These are phyloP conservation scores for Raphidocelis subcapitata DNA, from an alignment of 139 green algal species.

Conservation along the genomic window DNA sequence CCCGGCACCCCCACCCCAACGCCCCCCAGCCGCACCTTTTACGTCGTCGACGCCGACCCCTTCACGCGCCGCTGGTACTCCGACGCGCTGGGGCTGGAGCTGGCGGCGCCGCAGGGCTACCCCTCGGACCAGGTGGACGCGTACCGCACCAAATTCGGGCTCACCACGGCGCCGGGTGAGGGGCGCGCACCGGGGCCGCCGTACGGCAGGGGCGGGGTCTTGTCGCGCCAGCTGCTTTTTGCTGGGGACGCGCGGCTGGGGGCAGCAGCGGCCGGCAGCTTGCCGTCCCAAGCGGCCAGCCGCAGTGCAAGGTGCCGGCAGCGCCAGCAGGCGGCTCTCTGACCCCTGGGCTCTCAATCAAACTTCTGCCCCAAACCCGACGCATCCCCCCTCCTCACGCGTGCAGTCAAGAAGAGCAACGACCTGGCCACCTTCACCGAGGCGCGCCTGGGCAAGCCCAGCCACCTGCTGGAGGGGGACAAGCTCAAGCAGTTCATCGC, in stretches of 20 bases:
- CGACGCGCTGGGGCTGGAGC: constrained; percentile 31
- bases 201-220: too few relatives aligned
- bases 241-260: too few relatives aligned
- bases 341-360: too few relatives aligned
- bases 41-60: constrained; percentile 75
- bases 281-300: too few relatives aligned
- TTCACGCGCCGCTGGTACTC: constrained; percentile 74
- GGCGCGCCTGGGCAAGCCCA: constrained; percentile 72
- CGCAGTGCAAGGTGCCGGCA: too few relatives aligned
- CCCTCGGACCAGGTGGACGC: constrained; percentile 57
- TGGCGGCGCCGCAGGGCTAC: constrained; percentile 41
- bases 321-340: too few relatives aligned
- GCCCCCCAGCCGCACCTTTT: constrained; percentile 46
- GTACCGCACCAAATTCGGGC: constrained; percentile 43
- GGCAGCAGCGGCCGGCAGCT: too few relatives aligned
- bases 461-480: constrained; percentile 63
- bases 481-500: constrained; percentile 76
- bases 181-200: too few relatives aligned
- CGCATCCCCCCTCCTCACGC: too few relatives aligned
- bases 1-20: too few relatives aligned
- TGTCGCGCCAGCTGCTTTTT: too few relatives aligned
- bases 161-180: constrained; percentile 24
- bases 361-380: too few relatives aligned
- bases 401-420: constrained; percentile 42
- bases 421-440: constrained; percentile 75